Base-by-base conservation (phyloP, 768 basidiomycete species). In the Cystobasidium tubakii region DNA sequence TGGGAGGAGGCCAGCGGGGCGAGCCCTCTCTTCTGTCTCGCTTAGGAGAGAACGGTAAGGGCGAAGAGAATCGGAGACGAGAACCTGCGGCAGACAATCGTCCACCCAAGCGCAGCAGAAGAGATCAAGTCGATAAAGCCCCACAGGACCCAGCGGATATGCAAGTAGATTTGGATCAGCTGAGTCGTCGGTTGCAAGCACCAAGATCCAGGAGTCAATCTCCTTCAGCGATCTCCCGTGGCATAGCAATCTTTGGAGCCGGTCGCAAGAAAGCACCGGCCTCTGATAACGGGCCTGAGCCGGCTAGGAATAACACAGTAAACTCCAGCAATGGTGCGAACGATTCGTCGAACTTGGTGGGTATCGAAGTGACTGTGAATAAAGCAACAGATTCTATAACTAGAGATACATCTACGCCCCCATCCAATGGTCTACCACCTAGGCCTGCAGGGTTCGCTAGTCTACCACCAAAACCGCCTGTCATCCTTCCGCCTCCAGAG, bases 241-340 rank as follows among this genome's bases (percentile, higher is more conserved):
- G 57, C 29, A 60, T 60, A 34, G 25, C 57, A 21, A 60, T 60
- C 4, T 60, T 60, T 29, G 57, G 57, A 27, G 57, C 57, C 57
- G 21, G 57, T 25, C 57, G 57, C 4, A 25, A 29, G 4, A 60
- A 15, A 39, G 7, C 39, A 6, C 15, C 39, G 6, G 39, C 39
- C 15, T 15, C 39, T 15, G 6, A 6, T 6, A 15, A 15, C 39
- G 39, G 39, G 39, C 15, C 39, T 6, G 39, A 39, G 39, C n/a
- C n/a, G n/a, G n/a, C n/a, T n/a, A n/a, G n/a, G n/a, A n/a, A 42
- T 42, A 17, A 17, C 42, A 17, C 42, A 7, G 42, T 42, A 42
- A 42, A 7, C 42, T 7, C 42, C 7, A 42, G 7, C 17, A 42
- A 42, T 17, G 42, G 17, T 7, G 17, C 42, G 42, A 17, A 7